Base-by-base conservation (phyloP, 768 basidiomycete species). In the Tubosaeta sp. region DNA sequence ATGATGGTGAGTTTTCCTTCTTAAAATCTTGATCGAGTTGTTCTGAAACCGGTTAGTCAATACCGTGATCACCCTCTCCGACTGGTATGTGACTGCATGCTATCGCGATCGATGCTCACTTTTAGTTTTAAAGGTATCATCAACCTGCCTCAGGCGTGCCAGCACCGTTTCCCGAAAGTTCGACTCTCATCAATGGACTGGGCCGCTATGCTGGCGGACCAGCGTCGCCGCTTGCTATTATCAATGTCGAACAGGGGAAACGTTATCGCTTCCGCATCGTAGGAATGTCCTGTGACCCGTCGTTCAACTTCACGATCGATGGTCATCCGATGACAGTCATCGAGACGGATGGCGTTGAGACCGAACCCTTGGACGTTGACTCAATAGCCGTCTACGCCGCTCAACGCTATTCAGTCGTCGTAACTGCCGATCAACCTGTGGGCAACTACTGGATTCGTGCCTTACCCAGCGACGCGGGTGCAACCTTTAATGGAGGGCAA, bases 381-480 rank as follows among this genome's bases (percentile, higher is more conserved):
- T 67, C 66, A 6, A 74, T 74, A 16, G 58, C 65, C 12, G 68
- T 74, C 11, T 65, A 61, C 10, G 50, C 68, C 6, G 76, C 72
- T 5, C 78, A 80, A 54, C 72, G 78, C 27, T 79, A 78, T 52
- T 79, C 77, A 1, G 68, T 79, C 50, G 62, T 79, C 11, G 58
- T 80, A 1, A 58, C 65, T 63, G 73, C 77, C 5, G 68, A 73
- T 55, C 65, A 74, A 39, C 58, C 67, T 0, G 39, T 72, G 22
- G 57, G 43, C n/a, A 80, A 80, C 60, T 80, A 80, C 49, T 80
- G 66, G 51, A 51, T 57, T 32, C 53, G 53, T 32, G 53, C 52
- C 1, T 19, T 59, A 25, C 39, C 55, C 0, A 38, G 11, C 43
- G 14, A 48, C 4, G 14, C 35, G 2, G 65, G 72, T 33, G 70